Evolutionary conservation across 2,329 filamentous ascomycete species (phyloP).

Genomic region (Arachnopeziza araneosa): DNA sequence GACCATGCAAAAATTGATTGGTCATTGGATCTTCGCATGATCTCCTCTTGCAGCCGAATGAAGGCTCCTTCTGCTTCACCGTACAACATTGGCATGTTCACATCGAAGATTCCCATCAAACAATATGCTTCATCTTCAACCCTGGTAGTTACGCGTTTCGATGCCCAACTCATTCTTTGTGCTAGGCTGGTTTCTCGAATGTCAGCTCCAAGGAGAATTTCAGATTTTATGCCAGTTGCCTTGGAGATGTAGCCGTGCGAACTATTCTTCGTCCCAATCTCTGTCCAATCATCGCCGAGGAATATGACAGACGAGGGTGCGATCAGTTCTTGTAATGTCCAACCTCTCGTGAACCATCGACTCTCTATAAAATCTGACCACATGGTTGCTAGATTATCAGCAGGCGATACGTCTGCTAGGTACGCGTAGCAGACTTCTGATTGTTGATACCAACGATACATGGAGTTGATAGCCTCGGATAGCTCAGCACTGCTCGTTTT

Average conservation of each 20-base stretch:
- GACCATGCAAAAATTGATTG: slow-evolving; percentile 29
- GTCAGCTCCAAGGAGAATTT: neutral
- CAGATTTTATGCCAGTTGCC: neutral
- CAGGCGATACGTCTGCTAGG: neutral
- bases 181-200: slow-evolving; percentile 21
- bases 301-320: slow-evolving; percentile 1
- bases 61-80: slow-evolving; percentile 32
- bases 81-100: slow-evolving; percentile 40
- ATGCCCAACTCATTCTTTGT: slow-evolving; percentile 38
- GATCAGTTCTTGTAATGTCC: neutral
- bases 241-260: neutral
- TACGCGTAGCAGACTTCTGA: slow-evolving; percentile 3
- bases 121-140: slow-evolving; percentile 39
- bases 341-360: neutral
- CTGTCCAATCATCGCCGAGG: slow-evolving; percentile 1
- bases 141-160: slow-evolving; percentile 31
- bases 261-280: slow-evolving; percentile 2
- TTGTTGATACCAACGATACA: slow-evolving; percentile 3
- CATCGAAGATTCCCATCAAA: slow-evolving; percentile 37
- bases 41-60: slow-evolving; percentile 28
- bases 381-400: neutral
- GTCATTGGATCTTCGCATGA: slow-evolving; percentile 28
- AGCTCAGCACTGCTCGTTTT: slow-evolving; percentile 4
- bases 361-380: neutral
- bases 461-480: slow-evolving; percentile 3